phyloP scores from a whole-genome alignment of 306 rosid species.

The Quercus wislizeni region DNA sequence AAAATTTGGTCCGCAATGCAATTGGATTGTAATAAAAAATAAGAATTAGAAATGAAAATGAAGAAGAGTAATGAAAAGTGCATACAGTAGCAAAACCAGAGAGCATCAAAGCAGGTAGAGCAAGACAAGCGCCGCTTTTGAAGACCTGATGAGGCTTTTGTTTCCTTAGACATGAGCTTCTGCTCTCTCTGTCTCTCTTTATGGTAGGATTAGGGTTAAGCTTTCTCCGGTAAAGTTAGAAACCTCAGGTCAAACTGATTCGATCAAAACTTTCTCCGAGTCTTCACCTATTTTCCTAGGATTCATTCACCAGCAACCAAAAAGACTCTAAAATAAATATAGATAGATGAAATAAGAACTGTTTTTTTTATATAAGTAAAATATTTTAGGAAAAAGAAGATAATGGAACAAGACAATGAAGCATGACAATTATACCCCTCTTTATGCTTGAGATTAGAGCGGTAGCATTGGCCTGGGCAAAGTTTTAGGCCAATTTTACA shows the following conservation, averaged over 20 bases:
- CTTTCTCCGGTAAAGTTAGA: not conserved
- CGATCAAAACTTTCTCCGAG: not conserved
- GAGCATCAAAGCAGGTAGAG: constrained; percentile 60
- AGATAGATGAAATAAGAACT: not conserved
- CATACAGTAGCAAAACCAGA: constrained; percentile 93
- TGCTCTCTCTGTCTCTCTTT: not conserved
- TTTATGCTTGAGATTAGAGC: too few relatives aligned
- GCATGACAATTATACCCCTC: too few relatives aligned
- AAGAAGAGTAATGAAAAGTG: not conserved
- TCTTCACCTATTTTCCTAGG: not conserved
- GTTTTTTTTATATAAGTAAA: not conserved
- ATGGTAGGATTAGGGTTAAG: not conserved
- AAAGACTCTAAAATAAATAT: not conserved
- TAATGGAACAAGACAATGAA: too few relatives aligned
- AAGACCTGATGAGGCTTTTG: constrained; percentile 6
- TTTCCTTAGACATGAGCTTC: constrained; percentile 34
- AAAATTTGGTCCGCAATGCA: not conserved
- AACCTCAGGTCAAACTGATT: too few relatives aligned
- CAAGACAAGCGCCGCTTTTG: constrained; percentile 42
- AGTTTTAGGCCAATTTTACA: too few relatives aligned
- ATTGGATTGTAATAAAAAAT: not conserved
- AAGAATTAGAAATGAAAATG: not conserved
- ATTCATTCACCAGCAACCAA: not conserved
- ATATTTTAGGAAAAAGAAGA: too few relatives aligned
- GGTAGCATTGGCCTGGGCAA: too few relatives aligned